Evolutionary conservation across 2,329 filamentous ascomycete genomes (phyloP).

Genomic region (Ophiostoma sp.): DNA sequence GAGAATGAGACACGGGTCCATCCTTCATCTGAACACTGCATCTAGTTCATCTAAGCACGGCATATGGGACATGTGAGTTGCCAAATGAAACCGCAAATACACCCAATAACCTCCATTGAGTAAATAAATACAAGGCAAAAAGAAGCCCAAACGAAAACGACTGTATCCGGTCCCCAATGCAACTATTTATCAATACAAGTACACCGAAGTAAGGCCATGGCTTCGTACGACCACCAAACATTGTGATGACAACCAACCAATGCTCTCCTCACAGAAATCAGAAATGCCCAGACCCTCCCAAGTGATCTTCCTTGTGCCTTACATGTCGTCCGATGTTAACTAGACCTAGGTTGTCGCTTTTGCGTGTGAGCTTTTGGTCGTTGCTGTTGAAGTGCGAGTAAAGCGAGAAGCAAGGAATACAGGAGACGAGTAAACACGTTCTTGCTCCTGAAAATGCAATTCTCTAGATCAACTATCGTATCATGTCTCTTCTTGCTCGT

Average conservation of each 20-base stretch:
- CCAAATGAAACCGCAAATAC: not conserved
- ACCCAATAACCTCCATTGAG: not conserved
- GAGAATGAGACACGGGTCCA: not conserved
- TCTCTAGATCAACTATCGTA: slow-evolving; percentile 13
- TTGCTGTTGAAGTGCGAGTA: not conserved
- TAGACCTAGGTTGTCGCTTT: not conserved
- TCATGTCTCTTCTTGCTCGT: not conserved
- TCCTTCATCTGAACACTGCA: not conserved
- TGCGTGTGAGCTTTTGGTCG: not conserved
- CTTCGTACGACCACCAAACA: not conserved
- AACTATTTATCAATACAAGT: not conserved
- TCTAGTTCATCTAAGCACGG: no score
- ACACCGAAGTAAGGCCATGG: not conserved
- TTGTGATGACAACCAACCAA: not conserved
- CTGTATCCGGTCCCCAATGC: not conserved
- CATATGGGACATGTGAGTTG: not conserved
- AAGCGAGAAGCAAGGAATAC: not conserved
- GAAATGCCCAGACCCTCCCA: not conserved
- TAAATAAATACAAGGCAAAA: slow-evolving; percentile 1
- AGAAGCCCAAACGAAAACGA: not conserved
- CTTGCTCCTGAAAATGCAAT: not conserved
- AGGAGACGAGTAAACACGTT: not conserved
- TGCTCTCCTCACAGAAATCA: not conserved
- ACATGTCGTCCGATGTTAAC: not conserved
- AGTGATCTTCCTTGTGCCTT: not conserved